phyloP scores from a whole-genome alignment of 176 grass and related monocot species.

The Lolium perenne region DNA sequence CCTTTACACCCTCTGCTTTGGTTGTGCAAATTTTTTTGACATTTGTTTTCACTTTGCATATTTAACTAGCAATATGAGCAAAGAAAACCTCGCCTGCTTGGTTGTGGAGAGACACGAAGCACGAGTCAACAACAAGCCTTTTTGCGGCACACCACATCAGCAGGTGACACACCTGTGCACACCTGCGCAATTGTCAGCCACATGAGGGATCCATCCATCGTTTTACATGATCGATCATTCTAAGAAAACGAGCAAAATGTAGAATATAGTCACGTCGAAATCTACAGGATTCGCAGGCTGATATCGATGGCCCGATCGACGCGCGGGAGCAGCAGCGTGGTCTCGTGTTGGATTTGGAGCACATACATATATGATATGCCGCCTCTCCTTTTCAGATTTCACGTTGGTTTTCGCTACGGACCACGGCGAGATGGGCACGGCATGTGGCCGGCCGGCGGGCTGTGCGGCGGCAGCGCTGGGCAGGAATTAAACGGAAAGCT shows the following conservation, averaged over 20 bases:
- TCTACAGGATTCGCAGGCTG: too few species aligned
- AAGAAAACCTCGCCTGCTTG: too few species aligned
- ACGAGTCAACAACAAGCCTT: neutral
- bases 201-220: neutral
- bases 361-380: too few species aligned
- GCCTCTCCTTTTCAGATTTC: too few species aligned
- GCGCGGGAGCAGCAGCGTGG: too few species aligned
- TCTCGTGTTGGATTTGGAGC: too few species aligned
- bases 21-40: constrained; percentile 23
- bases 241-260: too few species aligned
- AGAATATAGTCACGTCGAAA: too few species aligned
- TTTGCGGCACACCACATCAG: constrained; percentile 18
- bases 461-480: neutral
- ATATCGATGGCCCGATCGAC: too few species aligned
- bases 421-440: neutral
- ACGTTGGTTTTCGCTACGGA: neutral
- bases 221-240: too few species aligned
- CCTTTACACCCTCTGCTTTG: neutral
- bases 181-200: neutral
- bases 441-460: neutral
- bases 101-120: neutral
- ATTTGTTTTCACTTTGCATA: constrained; percentile 14
- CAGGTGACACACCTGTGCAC: constrained; percentile 13
- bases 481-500: neutral
- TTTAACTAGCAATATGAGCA: neutral